Evolutionary conservation across 2,329 filamentous ascomycete species (phyloP).

Genomic region (Calonectria multiphialidica): DNA sequence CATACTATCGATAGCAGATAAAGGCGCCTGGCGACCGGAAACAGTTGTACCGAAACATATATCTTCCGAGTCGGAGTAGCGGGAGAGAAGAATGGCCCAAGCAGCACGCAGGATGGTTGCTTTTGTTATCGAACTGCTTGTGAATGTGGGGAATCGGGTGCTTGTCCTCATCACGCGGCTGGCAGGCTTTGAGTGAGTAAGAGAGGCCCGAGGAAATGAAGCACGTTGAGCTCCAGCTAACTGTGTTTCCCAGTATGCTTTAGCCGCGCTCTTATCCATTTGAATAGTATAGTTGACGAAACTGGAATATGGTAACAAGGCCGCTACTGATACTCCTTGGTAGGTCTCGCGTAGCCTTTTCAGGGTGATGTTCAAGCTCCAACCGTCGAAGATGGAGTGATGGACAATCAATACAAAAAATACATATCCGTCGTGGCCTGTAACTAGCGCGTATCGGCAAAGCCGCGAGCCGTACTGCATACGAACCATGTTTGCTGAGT

Average conservation of each 20-base stretch:
- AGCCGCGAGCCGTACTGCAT: not conserved
- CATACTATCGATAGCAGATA: constrained; percentile 36
- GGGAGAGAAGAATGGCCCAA: constrained; percentile 61
- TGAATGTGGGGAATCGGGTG: not conserved
- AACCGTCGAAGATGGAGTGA: not conserved
- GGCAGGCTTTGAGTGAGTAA: not conserved
- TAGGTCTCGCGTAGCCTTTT: not conserved
- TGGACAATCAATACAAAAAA: not conserved
- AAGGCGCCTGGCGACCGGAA: constrained; percentile 50
- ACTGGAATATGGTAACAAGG: not conserved
- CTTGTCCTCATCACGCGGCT: not conserved
- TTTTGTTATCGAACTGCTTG: constrained; percentile 7
- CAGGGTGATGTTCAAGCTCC: not conserved
- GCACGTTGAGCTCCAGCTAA: not conserved
- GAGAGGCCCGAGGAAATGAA: not conserved
- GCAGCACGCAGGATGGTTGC: constrained; percentile 52
- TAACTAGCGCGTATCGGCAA: not conserved
- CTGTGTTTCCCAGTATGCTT: not conserved
- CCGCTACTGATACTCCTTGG: not conserved
- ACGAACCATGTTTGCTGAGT: not conserved
- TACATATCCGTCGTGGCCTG: not conserved
- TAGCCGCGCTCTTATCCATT: not conserved
- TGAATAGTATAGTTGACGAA: not conserved
- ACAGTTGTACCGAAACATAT: constrained; percentile 58
- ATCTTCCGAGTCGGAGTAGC: constrained; percentile 57